These are phyloP conservation scores for Tricholoma furcatifolium DNA, from an alignment of 768 basidiomycete genomes.

Conservation along the genomic window DNA sequence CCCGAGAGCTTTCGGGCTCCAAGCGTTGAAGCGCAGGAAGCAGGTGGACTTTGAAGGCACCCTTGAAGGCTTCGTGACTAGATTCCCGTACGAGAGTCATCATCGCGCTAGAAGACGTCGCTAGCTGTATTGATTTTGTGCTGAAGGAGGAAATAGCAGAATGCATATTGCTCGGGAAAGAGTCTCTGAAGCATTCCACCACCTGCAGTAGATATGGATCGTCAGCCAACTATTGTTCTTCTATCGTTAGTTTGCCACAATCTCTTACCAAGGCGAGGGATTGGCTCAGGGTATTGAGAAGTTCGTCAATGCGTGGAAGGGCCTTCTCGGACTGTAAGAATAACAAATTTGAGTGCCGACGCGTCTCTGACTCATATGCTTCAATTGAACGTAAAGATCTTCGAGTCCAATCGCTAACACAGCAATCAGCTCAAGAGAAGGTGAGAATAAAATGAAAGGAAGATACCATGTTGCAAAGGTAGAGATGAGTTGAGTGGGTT, in stretches of 20 bases:
- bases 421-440: conserved; percentile 3
- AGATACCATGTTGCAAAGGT: conserved; percentile 42
- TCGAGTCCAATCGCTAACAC: conserved; percentile 38
- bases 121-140: conserved; percentile 12
- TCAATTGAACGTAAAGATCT: conserved; percentile 39
- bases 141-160: conserved; percentile 15
- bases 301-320: conserved; percentile 40
- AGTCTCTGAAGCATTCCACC: conserved; percentile 40
- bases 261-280: conserved; percentile 40
- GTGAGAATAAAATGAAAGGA: conserved; percentile 2
- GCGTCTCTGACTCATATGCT: conserved; percentile 36
- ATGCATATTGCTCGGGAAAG: conserved; percentile 30
- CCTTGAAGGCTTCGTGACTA: conserved; percentile 31
- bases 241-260: neutral
- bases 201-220: conserved; percentile 29
- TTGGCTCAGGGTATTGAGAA: conserved; percentile 38
- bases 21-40: conserved; percentile 22
- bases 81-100: conserved; percentile 32
- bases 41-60: conserved; percentile 31
- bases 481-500: conserved; percentile 38
- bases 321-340: conserved; percentile 37
- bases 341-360: conserved; percentile 34
- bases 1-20: neutral
- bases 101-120: conserved; percentile 21
- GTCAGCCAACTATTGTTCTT: neutral